Base-by-base conservation (phyloP, 2,329 filamentous ascomycete species). In the Aaosphaeria arxii region DNA sequence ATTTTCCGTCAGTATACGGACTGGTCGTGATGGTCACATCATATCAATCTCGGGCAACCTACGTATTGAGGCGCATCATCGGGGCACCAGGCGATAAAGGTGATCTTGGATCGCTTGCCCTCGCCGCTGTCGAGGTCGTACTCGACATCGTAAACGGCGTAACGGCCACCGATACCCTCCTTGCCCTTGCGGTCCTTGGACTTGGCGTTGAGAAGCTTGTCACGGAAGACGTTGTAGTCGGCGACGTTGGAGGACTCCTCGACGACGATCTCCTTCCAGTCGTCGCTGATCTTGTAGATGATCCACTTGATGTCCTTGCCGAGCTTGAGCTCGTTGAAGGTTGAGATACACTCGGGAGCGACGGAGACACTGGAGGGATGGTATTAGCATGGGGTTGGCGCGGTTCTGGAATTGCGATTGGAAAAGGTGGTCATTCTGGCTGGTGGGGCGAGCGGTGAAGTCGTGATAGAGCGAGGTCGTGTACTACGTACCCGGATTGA, bases 211-310 rank as follows among this genome's bases (percentile, higher is more conserved):
- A 90, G 71, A 56, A 94, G 85, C 79, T 86, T 87, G 72, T 89
- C 77, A 63, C 87, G 86, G 81, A 91, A 90, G 56, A 64, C 73
- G 49, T 87, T 82, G 78, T 83, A 92, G 73, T 91, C 83, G 58
- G 74, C 74, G 61, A 85, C 78, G 53, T 75, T 75, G 50, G 84
- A 87, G 46, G 83, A 79, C 71, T 89, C 84, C 74, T 92, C 88
- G 62, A 94, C 83, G 50, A 88, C 85, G 70, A 94, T 90, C 75
- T 89, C 74, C 75, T 86, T 89, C 81, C 85, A 84, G 78, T 91
- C 82, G 74, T 91, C 87, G 57, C 85, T 86, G 70, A 94, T 84
- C 81, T 91, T 90, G 85, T 83, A 92, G 80, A 94, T 84, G 77
- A 94, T 87, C 81, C 83, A 95, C 77, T 90, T 91, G 62, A 71